Percentiles rank a stretch among this genome's conserved stretches.
Evolutionary conservation across 495 filamentous ascomycete genomes (phyloP).

Genomic region (Bryoglossum gracile): DNA sequence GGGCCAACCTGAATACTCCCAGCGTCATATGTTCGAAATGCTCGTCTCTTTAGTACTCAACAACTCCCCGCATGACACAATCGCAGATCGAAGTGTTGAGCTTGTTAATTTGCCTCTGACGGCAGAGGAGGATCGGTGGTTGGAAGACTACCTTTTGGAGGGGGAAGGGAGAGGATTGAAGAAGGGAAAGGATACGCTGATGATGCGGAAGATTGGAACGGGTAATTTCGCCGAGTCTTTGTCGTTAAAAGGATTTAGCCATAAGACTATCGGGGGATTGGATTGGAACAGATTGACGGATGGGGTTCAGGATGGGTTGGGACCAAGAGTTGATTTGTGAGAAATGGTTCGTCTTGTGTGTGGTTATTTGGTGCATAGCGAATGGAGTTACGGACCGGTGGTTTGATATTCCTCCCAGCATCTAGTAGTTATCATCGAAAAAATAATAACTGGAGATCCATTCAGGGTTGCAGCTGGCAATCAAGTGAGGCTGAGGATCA

Average conservation of each 20-base stretch:
- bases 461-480: too few species aligned
- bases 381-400: too few species aligned
- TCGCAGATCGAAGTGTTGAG: slow-evolving; percentile 54
- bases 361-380: not conserved
- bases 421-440: too few species aligned
- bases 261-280: slow-evolving; percentile 15
- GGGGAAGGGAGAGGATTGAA: slow-evolving; percentile 55
- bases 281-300: slow-evolving; percentile 17
- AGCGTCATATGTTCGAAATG: slow-evolving; percentile 54
- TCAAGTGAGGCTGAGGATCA: too few species aligned
- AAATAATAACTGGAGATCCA: too few species aligned
- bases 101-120: slow-evolving; percentile 63
- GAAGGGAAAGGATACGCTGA: slow-evolving; percentile 58
- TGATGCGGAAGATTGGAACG: slow-evolving; percentile 57
- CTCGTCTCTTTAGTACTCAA: slow-evolving; percentile 58
- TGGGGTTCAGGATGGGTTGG: slow-evolving; percentile 21
- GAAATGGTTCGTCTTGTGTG: too few species aligned
- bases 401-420: too few species aligned
- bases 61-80: slow-evolving; percentile 34
- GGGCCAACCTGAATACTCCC: slow-evolving; percentile 50
- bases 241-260: slow-evolving; percentile 11
- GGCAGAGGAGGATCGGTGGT: slow-evolving; percentile 63
- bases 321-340: slow-evolving; percentile 13
- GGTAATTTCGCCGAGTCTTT: slow-evolving; percentile 36
- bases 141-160: slow-evolving; percentile 53